phyloP scores from a whole-genome alignment of 2,329 filamentous ascomycete genomes.

The Talaromyces sp. region DNA sequence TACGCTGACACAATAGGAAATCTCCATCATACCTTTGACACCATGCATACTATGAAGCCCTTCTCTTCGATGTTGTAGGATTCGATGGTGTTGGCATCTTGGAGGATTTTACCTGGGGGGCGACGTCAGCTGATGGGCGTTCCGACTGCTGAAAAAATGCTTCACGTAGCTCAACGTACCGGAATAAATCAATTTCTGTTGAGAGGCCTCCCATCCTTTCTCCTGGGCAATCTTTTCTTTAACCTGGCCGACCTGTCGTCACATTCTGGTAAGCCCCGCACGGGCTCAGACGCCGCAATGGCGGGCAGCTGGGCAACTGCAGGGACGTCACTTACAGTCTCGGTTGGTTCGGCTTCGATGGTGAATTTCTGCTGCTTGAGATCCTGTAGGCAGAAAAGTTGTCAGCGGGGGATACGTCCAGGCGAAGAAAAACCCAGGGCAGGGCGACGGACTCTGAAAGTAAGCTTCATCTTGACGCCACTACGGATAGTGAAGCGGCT shows the following conservation, averaged over 20 bases:
- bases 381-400: conserved; percentile 55
- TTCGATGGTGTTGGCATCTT: conserved; percentile 94
- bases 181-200: conserved; percentile 96
- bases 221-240: conserved; percentile 89
- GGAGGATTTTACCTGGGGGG: conserved; percentile 84
- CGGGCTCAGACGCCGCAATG: conserved; percentile 10
- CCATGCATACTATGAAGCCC: conserved; percentile 98
- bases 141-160: not conserved
- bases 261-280: conserved; percentile 30
- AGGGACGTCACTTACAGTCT: conserved; percentile 61
- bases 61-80: conserved; percentile 99
- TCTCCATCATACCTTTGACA: conserved; percentile 70
- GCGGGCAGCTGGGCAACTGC: conserved; percentile 6
- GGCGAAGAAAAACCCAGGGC: conserved; percentile 8
- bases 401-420: conserved; percentile 13
- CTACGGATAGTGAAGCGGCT: conserved; percentile 9
- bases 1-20: not conserved
- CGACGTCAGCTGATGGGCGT: not conserved
- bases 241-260: conserved; percentile 69
- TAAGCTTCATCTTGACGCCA: conserved; percentile 59
- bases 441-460: conserved; percentile 55
- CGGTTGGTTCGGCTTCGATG: conserved; percentile 87
- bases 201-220: conserved; percentile 87
- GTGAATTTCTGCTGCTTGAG: conserved; percentile 98
- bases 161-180: conserved; percentile 51